Evolutionary conservation across 2,329 filamentous ascomycete genomes (phyloP).

Genomic region (Blumeria graminis): DNA sequence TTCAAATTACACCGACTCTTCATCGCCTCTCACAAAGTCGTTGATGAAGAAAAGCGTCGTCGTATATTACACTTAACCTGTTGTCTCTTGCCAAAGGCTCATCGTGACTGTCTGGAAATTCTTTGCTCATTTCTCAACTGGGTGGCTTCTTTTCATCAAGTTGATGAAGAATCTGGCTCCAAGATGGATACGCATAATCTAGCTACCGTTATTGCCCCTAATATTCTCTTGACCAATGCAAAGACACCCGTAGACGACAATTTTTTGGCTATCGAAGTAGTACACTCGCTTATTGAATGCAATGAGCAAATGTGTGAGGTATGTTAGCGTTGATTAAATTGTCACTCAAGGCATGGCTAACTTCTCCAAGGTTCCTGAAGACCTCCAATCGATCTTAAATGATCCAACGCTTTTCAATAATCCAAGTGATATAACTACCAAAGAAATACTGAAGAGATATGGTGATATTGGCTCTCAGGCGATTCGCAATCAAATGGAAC

Average conservation of each 20-base stretch:
- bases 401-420: constrained; percentile 65
- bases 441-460: constrained; percentile 87
- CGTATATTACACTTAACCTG: constrained; percentile 76
- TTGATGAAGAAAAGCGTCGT: constrained; percentile 57
- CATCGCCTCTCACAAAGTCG: constrained; percentile 71
- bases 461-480: constrained; percentile 41
- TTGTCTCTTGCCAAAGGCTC: constrained; percentile 75
- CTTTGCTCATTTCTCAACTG: constrained; percentile 91
- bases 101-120: constrained; percentile 85
- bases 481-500: constrained; percentile 33
- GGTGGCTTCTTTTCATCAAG: constrained; percentile 89
- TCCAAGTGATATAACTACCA: constrained; percentile 73
- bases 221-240: constrained; percentile 55
- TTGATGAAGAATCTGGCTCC: constrained; percentile 88
- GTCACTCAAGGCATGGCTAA: constrained; percentile 9
- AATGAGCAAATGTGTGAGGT: constrained; percentile 97
- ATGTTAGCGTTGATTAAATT: constrained; percentile 17
- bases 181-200: constrained; percentile 99
- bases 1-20: constrained; percentile 85
- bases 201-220: constrained; percentile 89
- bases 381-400: constrained; percentile 64
- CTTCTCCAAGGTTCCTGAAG: constrained; percentile 55
- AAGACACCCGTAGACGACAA: constrained; percentile 60
- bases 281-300: constrained; percentile 71
- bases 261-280: constrained; percentile 80